Conservation (phyloP, 2,329 filamentous ascomycete genomes). For the Achaetomium macrosporum region DNA sequence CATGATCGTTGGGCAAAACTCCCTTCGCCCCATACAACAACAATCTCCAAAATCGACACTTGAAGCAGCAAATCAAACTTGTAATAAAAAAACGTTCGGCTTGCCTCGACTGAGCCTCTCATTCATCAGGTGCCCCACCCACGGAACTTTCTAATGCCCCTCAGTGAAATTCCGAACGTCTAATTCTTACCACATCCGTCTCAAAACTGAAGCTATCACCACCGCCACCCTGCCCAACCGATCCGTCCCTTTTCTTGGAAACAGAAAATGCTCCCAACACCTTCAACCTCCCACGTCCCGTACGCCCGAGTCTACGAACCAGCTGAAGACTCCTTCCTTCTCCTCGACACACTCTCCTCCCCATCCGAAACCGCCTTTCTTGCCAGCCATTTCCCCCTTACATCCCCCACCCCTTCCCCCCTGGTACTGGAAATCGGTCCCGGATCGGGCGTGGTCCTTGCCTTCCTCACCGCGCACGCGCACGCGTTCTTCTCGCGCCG, state of each 20-base stretch:
- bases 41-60: neutral
- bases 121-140: constrained; percentile 15
- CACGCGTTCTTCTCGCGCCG: constrained; percentile 63
- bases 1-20: no score
- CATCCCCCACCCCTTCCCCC: constrained; percentile 7
- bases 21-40: no score
- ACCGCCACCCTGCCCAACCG: neutral
- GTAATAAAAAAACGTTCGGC: neutral
- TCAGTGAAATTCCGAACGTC: neutral
- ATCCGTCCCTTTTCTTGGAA: neutral
- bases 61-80: neutral
- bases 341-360: constrained; percentile 85
- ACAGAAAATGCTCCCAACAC: constrained; percentile 75
- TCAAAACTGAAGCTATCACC: constrained; percentile 24
- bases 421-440: constrained; percentile 81
- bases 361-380: constrained; percentile 64
- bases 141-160: neutral
- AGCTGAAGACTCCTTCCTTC: constrained; percentile 89
- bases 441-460: constrained; percentile 89
- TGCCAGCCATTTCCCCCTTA: constrained; percentile 48
- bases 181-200: constrained; percentile 9
- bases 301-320: constrained; percentile 91
- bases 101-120: neutral
- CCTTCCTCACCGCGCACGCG: constrained; percentile 76
- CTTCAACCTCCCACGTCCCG: constrained; percentile 84